Conservation (phyloP, 2,329 filamentous ascomycete species). For the Thielaviopsis populi region DNA sequence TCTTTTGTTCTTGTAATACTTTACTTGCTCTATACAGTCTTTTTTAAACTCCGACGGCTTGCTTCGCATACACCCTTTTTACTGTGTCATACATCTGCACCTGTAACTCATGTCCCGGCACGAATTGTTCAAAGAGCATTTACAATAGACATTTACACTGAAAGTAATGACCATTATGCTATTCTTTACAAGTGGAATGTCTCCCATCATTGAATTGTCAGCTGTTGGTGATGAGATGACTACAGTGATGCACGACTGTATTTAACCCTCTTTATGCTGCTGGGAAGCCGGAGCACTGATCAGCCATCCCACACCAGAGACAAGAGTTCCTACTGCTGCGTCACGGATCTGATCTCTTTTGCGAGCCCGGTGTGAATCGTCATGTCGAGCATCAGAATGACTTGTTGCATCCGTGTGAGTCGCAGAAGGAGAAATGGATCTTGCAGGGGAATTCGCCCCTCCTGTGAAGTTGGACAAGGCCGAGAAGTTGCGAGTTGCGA, state of each 20-base stretch:
- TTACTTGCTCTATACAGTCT: neutral
- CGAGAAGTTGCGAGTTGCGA: conserved; percentile 43
- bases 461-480: conserved; percentile 34
- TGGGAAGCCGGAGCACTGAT: conserved; percentile 25
- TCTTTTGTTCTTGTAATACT: neutral
- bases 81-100: neutral
- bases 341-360: conserved; percentile 59
- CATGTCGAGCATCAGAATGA: neutral
- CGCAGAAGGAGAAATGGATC: conserved; percentile 24
- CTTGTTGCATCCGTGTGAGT: conserved; percentile 19
- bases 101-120: neutral
- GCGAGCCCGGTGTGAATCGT: conserved; percentile 27
- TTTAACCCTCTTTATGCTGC: neutral
- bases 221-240: neutral
- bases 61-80: neutral
- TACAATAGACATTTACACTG: no score
- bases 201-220: neutral
- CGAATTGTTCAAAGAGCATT: no score
- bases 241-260: neutral
- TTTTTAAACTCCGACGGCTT: neutral
- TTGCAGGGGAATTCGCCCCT: neutral
- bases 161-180: no score
- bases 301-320: conserved; percentile 52
- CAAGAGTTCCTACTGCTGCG: conserved; percentile 50
- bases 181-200: no score